A percentile compares a stretch with the other conserved stretches of the same genome.
Evolutionary conservation across 2,329 filamentous ascomycete species (phyloP).

Genomic region (Penicillium sp.): DNA sequence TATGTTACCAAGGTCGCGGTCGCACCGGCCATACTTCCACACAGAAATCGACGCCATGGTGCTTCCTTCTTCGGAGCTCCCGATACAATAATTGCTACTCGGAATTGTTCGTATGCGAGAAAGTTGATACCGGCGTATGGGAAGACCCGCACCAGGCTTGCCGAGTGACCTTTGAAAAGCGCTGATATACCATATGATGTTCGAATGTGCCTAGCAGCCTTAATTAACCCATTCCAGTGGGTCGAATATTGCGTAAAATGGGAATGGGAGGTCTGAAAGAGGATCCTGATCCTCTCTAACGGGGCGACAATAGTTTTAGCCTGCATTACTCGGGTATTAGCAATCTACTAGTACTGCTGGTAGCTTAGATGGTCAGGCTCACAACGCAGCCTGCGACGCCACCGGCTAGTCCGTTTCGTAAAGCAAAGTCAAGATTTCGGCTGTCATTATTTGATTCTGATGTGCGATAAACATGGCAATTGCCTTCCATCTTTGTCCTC

Average conservation of each 20-base stretch:
- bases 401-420: slow-evolving; percentile 78
- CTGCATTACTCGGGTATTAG: neutral
- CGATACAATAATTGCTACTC: slow-evolving; percentile 68
- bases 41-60: slow-evolving; percentile 60
- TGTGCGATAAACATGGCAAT: too few species aligned
- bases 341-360: neutral
- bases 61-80: slow-evolving; percentile 68
- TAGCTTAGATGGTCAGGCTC: slow-evolving; percentile 33
- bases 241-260: slow-evolving; percentile 69
- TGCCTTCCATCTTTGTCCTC: neutral
- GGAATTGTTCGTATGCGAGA: slow-evolving; percentile 93
- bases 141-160: slow-evolving; percentile 89
- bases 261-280: slow-evolving; percentile 3
- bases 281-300: slow-evolving; percentile 3
- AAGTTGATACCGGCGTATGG: slow-evolving; percentile 98
- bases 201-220: slow-evolving; percentile 62
- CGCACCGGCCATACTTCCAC: slow-evolving; percentile 59
- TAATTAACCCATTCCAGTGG: slow-evolving; percentile 75
- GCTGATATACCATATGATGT: neutral
- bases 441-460: slow-evolving; percentile 38
- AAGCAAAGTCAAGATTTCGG: slow-evolving; percentile 75
- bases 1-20: slow-evolving; percentile 96
- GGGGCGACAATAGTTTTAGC: slow-evolving; percentile 5
- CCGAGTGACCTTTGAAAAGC: slow-evolving; percentile 90
- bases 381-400: slow-evolving; percentile 88